Conservation (phyloP, 208 protist genomes). For the Trypanosoma theileri region DNA sequence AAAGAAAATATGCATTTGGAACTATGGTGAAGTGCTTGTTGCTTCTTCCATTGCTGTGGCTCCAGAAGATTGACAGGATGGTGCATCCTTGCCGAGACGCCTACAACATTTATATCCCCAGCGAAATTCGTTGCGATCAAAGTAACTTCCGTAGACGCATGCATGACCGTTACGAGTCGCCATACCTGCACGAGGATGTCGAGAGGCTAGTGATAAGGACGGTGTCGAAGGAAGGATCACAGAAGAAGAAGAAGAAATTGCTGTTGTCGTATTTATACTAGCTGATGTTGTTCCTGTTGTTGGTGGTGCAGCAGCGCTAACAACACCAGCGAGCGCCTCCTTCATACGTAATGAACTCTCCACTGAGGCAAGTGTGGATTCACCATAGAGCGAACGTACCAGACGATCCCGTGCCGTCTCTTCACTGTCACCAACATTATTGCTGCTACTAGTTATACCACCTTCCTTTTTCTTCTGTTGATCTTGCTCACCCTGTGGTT, state of each 20-base stretch:
- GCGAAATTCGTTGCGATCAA: constrained; percentile 45
- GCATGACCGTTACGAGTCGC: constrained; percentile 51
- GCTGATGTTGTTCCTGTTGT: no score
- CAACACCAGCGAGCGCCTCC: constrained; percentile 20
- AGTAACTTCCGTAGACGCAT: constrained; percentile 75
- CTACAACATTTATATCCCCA: constrained; percentile 88
- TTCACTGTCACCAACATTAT: neutral
- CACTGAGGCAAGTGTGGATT: constrained; percentile 18
- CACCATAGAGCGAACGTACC: constrained; percentile 59
- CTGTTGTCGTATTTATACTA: neutral
- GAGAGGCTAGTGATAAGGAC: neutral
- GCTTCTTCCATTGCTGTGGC: neutral
- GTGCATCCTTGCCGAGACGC: constrained; percentile 45
- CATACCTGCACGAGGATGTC: neutral
- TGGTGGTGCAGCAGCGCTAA: neutral
- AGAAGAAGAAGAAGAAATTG: constrained; percentile 2
- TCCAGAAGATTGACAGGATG: constrained; percentile 27
- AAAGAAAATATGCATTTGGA: neutral
- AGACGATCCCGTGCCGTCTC: constrained; percentile 47
- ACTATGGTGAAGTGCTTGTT: no score
- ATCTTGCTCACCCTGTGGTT: neutral
- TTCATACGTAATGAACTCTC: constrained; percentile 19
- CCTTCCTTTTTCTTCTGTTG: neutral
- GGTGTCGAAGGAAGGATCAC: neutral
- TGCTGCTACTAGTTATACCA: constrained; percentile 13